Evolutionary conservation across 1,139 yeast species (phyloP).

Genomic region (Wickerhamomyces sp.): DNA sequence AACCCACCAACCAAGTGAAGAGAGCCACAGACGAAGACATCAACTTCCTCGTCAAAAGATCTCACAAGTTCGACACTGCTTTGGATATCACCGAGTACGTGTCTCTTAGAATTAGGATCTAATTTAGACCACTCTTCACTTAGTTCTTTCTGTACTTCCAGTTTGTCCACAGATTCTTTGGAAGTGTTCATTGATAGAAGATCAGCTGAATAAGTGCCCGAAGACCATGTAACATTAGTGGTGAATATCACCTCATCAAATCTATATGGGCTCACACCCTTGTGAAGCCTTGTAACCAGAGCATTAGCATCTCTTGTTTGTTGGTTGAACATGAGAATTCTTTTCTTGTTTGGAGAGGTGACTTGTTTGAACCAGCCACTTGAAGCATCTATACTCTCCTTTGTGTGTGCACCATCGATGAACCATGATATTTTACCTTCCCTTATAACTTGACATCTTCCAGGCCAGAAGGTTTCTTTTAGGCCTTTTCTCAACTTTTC

Average conservation of each 20-base stretch:
- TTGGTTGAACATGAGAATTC: constrained; percentile 79
- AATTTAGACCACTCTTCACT: constrained; percentile 65
- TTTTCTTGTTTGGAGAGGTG: constrained; percentile 6
- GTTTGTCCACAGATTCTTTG: constrained; percentile 66
- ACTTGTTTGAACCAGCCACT: constrained; percentile 64
- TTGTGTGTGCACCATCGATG: constrained; percentile 95
- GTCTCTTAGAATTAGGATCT: constrained; percentile 42
- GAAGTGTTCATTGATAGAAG: constrained; percentile 82
- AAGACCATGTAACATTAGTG: constrained; percentile 88
- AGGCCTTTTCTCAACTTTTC: constrained; percentile 59
- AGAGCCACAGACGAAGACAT: constrained; percentile 92
- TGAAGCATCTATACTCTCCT: constrained; percentile 79
- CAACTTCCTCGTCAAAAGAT: constrained; percentile 38
- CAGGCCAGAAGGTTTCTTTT: constrained; percentile 78
- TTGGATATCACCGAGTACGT: constrained; percentile 72
- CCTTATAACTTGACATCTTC: constrained; percentile 77
- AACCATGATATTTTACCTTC: constrained; percentile 62
- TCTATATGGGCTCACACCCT: constrained; percentile 34
- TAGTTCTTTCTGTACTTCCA: constrained; percentile 76
- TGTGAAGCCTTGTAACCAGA: constrained; percentile 51
- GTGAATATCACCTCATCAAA: constrained; percentile 82
- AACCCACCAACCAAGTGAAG: constrained; percentile 93
- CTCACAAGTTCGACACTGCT: constrained; percentile 56
- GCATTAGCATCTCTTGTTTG: constrained; percentile 84
- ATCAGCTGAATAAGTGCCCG: constrained; percentile 77